Conservation (phyloP, 2,329 filamentous ascomycete species). For the Diplodia corticola region DNA sequence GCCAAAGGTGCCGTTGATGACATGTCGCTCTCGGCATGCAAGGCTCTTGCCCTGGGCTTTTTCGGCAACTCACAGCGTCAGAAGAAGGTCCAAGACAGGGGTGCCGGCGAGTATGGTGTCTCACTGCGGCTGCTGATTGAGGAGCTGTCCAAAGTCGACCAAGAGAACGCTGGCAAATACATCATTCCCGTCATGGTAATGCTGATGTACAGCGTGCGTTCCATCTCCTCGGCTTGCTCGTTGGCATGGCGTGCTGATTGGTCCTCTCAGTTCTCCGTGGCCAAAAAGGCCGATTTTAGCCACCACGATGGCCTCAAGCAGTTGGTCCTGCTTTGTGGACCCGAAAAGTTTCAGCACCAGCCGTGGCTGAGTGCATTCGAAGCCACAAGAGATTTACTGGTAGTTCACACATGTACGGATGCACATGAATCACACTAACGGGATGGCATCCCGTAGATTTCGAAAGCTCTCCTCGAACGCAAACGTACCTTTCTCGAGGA, state of each 20-base stretch:
- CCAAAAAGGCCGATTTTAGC: slow-evolving; percentile 15
- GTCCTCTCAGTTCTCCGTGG: slow-evolving; percentile 14
- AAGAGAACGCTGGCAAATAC: slow-evolving; percentile 17
- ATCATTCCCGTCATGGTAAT: slow-evolving; percentile 25
- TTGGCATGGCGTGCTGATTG: neutral
- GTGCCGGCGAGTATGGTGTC: slow-evolving; percentile 23
- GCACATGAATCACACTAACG: neutral
- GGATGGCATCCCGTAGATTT: neutral
- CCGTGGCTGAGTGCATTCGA: slow-evolving; percentile 24
- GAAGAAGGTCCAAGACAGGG: slow-evolving; percentile 24
- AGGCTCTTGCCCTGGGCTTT: slow-evolving; percentile 24
- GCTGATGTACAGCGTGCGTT: slow-evolving; percentile 25
- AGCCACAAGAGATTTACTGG: slow-evolving; percentile 24
- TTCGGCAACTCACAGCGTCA: slow-evolving; percentile 25
- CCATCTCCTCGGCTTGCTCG: neutral
- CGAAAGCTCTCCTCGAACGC: slow-evolving; percentile 24
- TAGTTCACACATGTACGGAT: neutral
- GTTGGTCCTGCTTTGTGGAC: slow-evolving; percentile 22
- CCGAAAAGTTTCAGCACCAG: slow-evolving; percentile 21
- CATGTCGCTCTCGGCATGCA: slow-evolving; percentile 22
- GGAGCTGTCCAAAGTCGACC: slow-evolving; percentile 23
- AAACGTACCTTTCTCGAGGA: slow-evolving; percentile 24
- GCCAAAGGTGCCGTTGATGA: slow-evolving; percentile 23
- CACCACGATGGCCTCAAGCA: slow-evolving; percentile 25
- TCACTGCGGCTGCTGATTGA: slow-evolving; percentile 21